Percentiles rank a stretch among this genome's conserved stretches.
Conservation (phyloP, 768 basidiomycete genomes). For the Tephrocybe sp. region DNA sequence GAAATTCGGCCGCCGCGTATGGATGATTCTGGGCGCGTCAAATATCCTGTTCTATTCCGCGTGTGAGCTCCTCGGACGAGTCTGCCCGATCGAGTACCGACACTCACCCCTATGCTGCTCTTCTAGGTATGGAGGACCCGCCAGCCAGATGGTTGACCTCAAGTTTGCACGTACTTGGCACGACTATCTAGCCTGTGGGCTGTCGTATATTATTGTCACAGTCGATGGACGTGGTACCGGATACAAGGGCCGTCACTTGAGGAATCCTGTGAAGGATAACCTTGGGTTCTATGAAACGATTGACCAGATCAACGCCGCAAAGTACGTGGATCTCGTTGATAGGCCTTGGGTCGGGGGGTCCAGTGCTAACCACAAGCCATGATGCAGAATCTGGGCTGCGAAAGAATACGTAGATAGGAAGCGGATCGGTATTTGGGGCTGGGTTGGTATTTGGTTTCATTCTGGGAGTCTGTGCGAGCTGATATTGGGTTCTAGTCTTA, state of each 20-base stretch:
- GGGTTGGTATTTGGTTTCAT: conserved; percentile 55
- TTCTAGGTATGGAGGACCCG: conserved; percentile 85
- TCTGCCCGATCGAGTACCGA: conserved; percentile 3
- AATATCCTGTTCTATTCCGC: conserved; percentile 91
- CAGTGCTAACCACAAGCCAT: conserved; percentile 1
- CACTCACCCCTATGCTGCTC: conserved; percentile 6
- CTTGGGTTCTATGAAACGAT: conserved; percentile 85
- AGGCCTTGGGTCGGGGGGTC: not conserved
- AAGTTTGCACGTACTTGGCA: conserved; percentile 79
- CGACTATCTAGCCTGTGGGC: conserved; percentile 75
- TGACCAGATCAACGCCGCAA: conserved; percentile 89
- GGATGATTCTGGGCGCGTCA: conserved; percentile 93
- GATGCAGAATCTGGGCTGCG: conserved; percentile 70
- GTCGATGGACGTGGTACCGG: conserved; percentile 96
- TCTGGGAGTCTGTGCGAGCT: conserved; percentile 4
- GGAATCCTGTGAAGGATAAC: conserved; percentile 86
- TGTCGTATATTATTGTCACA: conserved; percentile 81
- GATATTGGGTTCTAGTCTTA: conserved; percentile 60
- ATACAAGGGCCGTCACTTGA: conserved; percentile 76
- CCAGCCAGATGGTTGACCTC: conserved; percentile 73
- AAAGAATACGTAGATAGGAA: conserved; percentile 86
- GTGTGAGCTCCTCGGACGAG: conserved; percentile 52
- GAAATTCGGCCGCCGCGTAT: conserved; percentile 90
- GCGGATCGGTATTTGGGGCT: conserved; percentile 96
- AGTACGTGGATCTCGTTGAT: conserved; percentile 40